Conservation (phyloP, 495 filamentous ascomycete genomes). For the Pyrenula aspistea region DNA sequence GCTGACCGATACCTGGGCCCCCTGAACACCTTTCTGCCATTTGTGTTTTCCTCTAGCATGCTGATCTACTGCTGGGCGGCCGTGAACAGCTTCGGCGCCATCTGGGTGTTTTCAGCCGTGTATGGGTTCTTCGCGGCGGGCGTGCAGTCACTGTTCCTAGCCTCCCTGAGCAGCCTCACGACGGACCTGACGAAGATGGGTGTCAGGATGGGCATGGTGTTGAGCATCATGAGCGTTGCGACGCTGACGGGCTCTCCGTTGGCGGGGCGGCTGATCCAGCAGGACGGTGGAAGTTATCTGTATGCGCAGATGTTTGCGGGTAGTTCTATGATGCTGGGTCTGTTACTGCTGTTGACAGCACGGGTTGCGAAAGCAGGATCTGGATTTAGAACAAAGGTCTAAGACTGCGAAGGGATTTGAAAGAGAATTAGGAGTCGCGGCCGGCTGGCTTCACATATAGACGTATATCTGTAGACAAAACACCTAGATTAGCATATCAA, state of each 20-base stretch:
- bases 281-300: slow-evolving; percentile 28
- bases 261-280: slow-evolving; percentile 41
- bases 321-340: slow-evolving; percentile 16
- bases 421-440: neutral
- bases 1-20: slow-evolving; percentile 48
- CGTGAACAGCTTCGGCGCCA: slow-evolving; percentile 24
- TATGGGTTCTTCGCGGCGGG: slow-evolving; percentile 44
- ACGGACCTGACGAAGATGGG: slow-evolving; percentile 50
- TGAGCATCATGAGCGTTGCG: slow-evolving; percentile 54
- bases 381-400: neutral
- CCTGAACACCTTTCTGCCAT: slow-evolving; percentile 39
- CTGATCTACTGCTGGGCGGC: slow-evolving; percentile 43
- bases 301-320: slow-evolving; percentile 44
- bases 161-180: slow-evolving; percentile 41
- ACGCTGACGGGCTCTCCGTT: slow-evolving; percentile 58
- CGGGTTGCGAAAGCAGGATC: slow-evolving; percentile 11
- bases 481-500: too few species aligned
- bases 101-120: slow-evolving; percentile 44
- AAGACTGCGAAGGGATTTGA: neutral
- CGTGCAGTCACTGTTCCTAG: slow-evolving; percentile 49
- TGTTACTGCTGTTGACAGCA: slow-evolving; percentile 19
- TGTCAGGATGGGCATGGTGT: slow-evolving; percentile 60
- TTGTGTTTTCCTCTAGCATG: slow-evolving; percentile 25
- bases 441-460: too few species aligned
- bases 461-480: too few species aligned